Percentiles rank a stretch among this genome's conserved stretches.
phyloP scores from a whole-genome alignment of 768 basidiomycete species.

The Auricularia cornea region DNA sequence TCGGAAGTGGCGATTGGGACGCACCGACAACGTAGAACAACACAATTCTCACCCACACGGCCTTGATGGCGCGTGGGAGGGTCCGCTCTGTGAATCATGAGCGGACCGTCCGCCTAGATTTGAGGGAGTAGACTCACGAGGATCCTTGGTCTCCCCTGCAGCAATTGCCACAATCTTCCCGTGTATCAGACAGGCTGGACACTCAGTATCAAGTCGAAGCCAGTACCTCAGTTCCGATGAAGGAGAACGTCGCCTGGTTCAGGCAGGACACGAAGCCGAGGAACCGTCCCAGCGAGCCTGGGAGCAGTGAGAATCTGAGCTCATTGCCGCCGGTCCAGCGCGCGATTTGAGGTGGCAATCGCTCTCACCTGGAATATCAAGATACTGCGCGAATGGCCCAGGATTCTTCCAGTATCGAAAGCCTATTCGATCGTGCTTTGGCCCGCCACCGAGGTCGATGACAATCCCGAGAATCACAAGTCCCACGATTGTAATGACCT shows the following conservation, averaged over 20 bases:
- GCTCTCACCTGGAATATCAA: not conserved
- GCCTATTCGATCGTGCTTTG: constrained; percentile 44
- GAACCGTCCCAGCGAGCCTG: constrained; percentile 10
- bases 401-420: constrained; percentile 28
- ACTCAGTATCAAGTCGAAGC: no score
- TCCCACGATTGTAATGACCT: constrained; percentile 27
- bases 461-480: constrained; percentile 44
- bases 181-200: no score
- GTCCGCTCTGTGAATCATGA: constrained; percentile 13
- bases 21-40: constrained; percentile 21
- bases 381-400: constrained; percentile 8
- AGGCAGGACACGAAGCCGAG: constrained; percentile 2
- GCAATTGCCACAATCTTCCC: constrained; percentile 35
- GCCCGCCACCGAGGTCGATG: constrained; percentile 60
- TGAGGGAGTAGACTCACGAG: constrained; percentile 13
- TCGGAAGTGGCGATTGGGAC: not conserved
- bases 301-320: no score
- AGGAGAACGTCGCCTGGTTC: constrained; percentile 33
- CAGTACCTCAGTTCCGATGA: constrained; percentile 31
- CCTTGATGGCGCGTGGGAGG: constrained; percentile 34
- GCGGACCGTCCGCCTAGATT: no score
- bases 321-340: no score
- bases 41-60: constrained; percentile 35
- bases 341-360: no score
- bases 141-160: constrained; percentile 24